A percentile compares a stretch with the other conserved stretches of the same genome.
These are phyloP conservation scores for Aquanectria penicillioides DNA, from an alignment of 2,329 filamentous ascomycete species.

Conservation along the genomic window DNA sequence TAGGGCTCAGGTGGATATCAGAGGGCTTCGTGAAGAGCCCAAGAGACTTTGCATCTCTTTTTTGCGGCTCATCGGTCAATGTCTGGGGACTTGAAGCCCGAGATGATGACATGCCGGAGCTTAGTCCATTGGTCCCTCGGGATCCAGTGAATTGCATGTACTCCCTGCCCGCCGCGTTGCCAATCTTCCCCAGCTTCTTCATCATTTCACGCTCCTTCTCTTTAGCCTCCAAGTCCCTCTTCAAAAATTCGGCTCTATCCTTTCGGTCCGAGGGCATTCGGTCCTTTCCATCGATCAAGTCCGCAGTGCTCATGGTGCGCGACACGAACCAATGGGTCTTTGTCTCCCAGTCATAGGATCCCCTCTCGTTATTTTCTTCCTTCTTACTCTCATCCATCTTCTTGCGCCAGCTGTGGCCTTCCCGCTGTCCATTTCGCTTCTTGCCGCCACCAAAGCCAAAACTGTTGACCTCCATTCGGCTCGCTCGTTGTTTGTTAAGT, in stretches of 20 bases:
- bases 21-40: constrained; percentile 49
- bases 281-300: constrained; percentile 73
- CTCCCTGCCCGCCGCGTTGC: constrained; percentile 73
- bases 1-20: constrained; percentile 65
- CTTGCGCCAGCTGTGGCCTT: constrained; percentile 22
- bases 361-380: constrained; percentile 35
- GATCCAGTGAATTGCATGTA: constrained; percentile 67
- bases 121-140: constrained; percentile 16
- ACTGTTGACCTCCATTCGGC: constrained; percentile 82
- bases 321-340: constrained; percentile 67
- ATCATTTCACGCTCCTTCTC: constrained; percentile 80
- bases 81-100: constrained; percentile 32
- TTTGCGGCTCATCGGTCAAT: constrained; percentile 41
- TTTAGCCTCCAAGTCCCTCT: constrained; percentile 70
- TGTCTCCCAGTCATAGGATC: constrained; percentile 67
- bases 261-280: constrained; percentile 65
- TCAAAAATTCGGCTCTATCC: constrained; percentile 73
- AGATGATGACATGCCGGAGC: constrained; percentile 25
- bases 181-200: constrained; percentile 71
- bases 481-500: constrained; percentile 72
- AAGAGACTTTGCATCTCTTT: constrained; percentile 54
- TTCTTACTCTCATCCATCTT: constrained; percentile 28
- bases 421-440: constrained; percentile 46
- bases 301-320: constrained; percentile 64
- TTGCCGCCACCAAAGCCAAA: constrained; percentile 59